Percentiles rank a stretch among this genome's conserved stretches.
These are phyloP conservation scores for Colletotrichum sp. DNA, from an alignment of 2,329 filamentous ascomycete genomes.

Conservation along the genomic window DNA sequence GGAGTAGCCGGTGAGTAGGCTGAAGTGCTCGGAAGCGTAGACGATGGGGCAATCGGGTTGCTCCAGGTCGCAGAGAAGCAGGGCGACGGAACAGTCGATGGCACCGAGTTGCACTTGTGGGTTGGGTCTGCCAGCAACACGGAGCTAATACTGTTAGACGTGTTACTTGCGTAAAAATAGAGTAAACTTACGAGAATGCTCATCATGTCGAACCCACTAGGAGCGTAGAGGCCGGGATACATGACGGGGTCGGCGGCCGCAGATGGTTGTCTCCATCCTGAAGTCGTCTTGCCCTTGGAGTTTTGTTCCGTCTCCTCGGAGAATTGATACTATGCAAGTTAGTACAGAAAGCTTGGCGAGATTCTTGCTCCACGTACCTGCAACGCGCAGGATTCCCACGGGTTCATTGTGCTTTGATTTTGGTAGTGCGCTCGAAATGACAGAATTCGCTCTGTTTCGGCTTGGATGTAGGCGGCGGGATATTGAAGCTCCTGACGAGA, in stretches of 20 bases:
- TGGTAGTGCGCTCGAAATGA: constrained; percentile 16
- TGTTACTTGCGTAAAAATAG: background rate
- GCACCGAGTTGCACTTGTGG: constrained; percentile 81
- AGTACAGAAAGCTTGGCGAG: background rate
- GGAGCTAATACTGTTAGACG: constrained; percentile 42
- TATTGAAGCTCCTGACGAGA: constrained; percentile 1
- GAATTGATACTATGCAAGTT: constrained; percentile 26
- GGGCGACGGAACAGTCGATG: constrained; percentile 83
- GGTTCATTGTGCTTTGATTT: constrained; percentile 29
- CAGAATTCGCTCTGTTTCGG: background rate
- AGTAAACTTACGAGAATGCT: constrained; percentile 52
- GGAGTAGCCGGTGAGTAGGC: constrained; percentile 79
- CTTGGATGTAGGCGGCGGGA: background rate
- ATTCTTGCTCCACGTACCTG: constrained; percentile 27
- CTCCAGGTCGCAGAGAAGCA: constrained; percentile 80
- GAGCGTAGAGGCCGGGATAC: constrained; percentile 60
- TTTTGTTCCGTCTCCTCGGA: constrained; percentile 25
- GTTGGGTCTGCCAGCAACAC: constrained; percentile 72
- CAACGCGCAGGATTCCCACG: constrained; percentile 39
- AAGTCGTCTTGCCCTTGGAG: constrained; percentile 13
- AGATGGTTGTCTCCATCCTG: background rate
- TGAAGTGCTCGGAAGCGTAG: constrained; percentile 83
- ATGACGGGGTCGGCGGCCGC: constrained; percentile 50
- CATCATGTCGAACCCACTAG: constrained; percentile 61
- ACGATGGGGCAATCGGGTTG: constrained; percentile 79